Base-by-base conservation (phyloP, 805 yeast genomes). In the Zygoascus biomembranicola region DNA sequence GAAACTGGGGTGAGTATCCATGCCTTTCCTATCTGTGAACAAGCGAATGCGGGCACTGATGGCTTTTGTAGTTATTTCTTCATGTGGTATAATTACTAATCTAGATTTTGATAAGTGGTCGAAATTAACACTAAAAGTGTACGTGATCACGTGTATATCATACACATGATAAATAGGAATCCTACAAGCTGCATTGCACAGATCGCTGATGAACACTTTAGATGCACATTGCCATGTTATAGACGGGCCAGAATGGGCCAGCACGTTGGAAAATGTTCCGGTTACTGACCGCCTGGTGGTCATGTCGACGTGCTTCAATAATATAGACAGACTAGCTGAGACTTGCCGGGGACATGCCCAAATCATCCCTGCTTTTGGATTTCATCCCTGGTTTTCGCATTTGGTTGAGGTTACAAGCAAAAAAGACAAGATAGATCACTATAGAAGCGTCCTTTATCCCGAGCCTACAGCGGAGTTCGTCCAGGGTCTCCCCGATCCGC, bases 361-460 rank as follows among this genome's bases (percentile, higher is more conserved):
- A 32, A 63, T 72, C 13, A 53, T 66, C 8, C 73, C 74, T 1
- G 66, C 70, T 3, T 71, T 67, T 55, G 75, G 98, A 0, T 72
- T 89, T 1, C 99, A 92, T 67, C 99, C 99, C 0, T 92, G 98
- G 98, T 90, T 79, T 62, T 69, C 82, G 2, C 96, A 90, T 65
- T 58, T 84, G 18, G 84, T 80, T 57, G 55, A 59, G 0, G 10
- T 35, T n/a, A 35, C 5, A 13, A n/a, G 16, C 16, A n/a, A 13
- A 35, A 8, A 35, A 35, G 47, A 13, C 10, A 58, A 62, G 35
- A 84, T 82, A 59, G 18, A 43, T 2, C 97, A 90, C 66, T 90
- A 90, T 62, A 49, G 55, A 1, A 26, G 61, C 0, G 77, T 89
- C 0, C 69, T 90, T 42, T 59, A 61, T 1, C 72, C 73, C 2